Percentiles rank a stretch among this genome's conserved stretches.
Evolutionary conservation across 306 rosid genomes (phyloP).

Genomic region (Canavalia ensiformis): DNA sequence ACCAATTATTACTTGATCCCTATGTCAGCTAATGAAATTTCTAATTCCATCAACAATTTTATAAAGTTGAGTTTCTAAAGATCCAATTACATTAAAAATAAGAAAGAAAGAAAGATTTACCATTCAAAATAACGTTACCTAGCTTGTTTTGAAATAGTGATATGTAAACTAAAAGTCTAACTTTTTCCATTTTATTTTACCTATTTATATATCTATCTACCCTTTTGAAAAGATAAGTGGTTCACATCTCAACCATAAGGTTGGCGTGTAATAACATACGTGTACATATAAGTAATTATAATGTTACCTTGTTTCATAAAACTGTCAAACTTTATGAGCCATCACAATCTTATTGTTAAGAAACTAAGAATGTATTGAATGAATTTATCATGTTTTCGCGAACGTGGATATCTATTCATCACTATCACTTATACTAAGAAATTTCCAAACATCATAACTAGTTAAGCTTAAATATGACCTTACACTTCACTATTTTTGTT

Average conservation of each 20-base stretch:
- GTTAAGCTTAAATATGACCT: conserved; percentile 7
- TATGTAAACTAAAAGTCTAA: no score
- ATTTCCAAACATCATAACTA: background rate
- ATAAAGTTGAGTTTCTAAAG: no score
- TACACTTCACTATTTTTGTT: background rate
- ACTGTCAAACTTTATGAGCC: background rate
- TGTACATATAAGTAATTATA: background rate
- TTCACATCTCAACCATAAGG: background rate
- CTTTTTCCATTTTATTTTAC: no score
- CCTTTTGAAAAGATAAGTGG: no score
- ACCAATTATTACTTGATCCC: no score
- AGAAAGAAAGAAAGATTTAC: no score
- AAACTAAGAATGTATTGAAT: background rate
- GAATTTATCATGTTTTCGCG: background rate
- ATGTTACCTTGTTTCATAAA: background rate
- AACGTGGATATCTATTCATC: background rate
- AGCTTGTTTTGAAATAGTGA: no score
- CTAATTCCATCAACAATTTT: no score
- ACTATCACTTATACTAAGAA: background rate
- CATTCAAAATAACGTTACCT: no score
- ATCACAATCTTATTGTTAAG: background rate
- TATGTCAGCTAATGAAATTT: no score
- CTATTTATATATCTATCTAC: no score
- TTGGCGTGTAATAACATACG: background rate
- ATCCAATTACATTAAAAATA: no score